Evolutionary conservation across 2,329 filamentous ascomycete genomes (phyloP), one percentile per base, ranked within the genome.

Genomic region (Colletotrichum sp.): DNA sequence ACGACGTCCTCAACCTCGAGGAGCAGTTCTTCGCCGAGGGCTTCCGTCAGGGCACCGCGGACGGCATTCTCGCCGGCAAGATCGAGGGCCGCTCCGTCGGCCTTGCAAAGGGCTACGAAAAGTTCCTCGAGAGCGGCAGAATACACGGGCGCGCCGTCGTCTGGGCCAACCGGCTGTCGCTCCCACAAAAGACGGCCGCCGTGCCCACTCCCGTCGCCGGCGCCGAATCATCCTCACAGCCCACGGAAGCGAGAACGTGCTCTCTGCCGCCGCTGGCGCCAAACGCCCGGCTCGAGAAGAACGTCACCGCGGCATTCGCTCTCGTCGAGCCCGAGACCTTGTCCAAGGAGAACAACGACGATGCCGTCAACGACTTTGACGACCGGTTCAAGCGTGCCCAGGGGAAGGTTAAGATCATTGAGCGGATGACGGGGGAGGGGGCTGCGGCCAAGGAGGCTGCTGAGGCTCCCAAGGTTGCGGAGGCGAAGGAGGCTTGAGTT

Each of bases 31-130:
- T 98, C 87, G 88, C 91, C 60, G 92, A 96, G 84, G 97, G 97
- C 75, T 96, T 96, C 87, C 84, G 88, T 8, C 90, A 95, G 71
- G 97, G 97, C 58, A 84, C 92, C 64, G 86, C 89, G 55, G 96
- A 98, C 84, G 97, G 97, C 75, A 88, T 92, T 55, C 90, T 90
- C 75, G 93, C 95, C 36, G 97, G 97, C 52, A 93, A 93, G 74
- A 92, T 95, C 78, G 97, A 99, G 88, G 97, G 97, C 76, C 94
- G 96, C 67, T 92, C 95, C 24, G 95, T 99, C 82, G 97, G 96
- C 1, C 91, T 99, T 57, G 94, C 98, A 83, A 97, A 96, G 78
- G 96, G 96, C 1, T 99, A 97, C 80, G 95, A 98, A 80, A 99
- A 98, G 85, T 98, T 98, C 81, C 82, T 94, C 57, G 93, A 95